Conservation (phyloP, 345 rosid species). For the Lepidium sativum region DNA sequence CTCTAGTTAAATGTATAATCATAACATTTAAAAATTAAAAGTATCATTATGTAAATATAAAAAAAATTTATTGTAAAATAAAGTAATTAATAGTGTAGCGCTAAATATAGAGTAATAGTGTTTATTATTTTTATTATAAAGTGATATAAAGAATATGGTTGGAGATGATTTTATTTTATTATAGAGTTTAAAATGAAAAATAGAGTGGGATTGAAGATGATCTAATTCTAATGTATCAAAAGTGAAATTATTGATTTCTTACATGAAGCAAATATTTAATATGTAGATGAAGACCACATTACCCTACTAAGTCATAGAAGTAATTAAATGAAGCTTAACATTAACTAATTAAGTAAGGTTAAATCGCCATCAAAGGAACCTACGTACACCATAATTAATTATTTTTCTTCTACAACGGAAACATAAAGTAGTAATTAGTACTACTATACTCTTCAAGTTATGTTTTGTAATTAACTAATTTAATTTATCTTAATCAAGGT, state of each 20-base stretch:
- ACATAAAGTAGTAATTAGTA: background rate
- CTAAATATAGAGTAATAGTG: too few relatives aligned
- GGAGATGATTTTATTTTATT: too few relatives aligned
- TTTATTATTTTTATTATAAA: too few relatives aligned
- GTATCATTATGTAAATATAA: too few relatives aligned
- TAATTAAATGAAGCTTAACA: background rate
- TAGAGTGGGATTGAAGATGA: too few relatives aligned
- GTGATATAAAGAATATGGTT: too few relatives aligned
- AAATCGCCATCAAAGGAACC: background rate
- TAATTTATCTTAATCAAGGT: background rate
- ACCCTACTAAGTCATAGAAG: background rate
- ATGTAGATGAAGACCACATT: constrained; percentile 16
- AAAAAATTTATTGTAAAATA: too few relatives aligned
- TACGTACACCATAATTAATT: background rate
- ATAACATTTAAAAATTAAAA: too few relatives aligned
- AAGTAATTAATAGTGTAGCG: too few relatives aligned
- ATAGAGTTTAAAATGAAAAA: too few relatives aligned
- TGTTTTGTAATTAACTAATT: background rate
- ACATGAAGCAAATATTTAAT: constrained; percentile 1
- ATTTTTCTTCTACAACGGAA: constrained; percentile 15
- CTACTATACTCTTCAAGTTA: background rate
- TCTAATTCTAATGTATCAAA: too few relatives aligned
- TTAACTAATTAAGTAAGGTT: background rate
- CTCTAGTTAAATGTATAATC: too few relatives aligned
- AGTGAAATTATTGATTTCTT: background rate